phyloP scores from a whole-genome alignment of 495 filamentous ascomycete species.

The Neurospora sp. region DNA sequence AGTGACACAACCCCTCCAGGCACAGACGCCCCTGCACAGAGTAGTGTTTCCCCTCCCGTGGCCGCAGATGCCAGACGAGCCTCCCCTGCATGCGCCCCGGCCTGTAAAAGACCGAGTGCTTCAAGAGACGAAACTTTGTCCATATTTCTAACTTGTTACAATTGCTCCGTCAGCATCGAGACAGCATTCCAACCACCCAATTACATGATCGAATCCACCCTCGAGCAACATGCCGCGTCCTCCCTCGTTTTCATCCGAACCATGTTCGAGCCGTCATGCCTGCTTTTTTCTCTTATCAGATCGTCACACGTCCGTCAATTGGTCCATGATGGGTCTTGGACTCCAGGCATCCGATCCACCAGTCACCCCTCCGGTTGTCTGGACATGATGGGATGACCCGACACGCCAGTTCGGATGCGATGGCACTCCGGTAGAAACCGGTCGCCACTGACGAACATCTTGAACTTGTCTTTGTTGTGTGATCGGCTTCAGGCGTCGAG shows the following conservation, averaged over 20 bases:
- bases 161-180: not conserved
- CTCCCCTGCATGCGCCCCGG: not conserved
- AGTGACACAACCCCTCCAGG: conserved; percentile 6
- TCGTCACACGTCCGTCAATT: not conserved
- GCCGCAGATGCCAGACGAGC: not conserved
- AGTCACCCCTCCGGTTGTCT: not conserved
- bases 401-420: not conserved
- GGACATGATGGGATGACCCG: not conserved
- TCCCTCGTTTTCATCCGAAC: not conserved
- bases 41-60: not conserved
- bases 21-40: not conserved
- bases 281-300: conserved; percentile 7
- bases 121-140: not conserved
- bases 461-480: not conserved
- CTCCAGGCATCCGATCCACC: not conserved
- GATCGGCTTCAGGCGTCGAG: not conserved
- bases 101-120: not conserved
- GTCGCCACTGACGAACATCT: not conserved
- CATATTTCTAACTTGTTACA: not conserved
- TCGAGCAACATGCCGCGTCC: not conserved
- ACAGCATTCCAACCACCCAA: conserved; percentile 5
- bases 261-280: not conserved
- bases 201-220: conserved; percentile 3
- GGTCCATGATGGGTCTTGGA: not conserved
- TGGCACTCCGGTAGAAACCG: not conserved